Evolutionary conservation across 495 filamentous ascomycete species (phyloP), one percentile per base, ranked within the genome.

Genomic region (Clavariopsis aquatica): DNA sequence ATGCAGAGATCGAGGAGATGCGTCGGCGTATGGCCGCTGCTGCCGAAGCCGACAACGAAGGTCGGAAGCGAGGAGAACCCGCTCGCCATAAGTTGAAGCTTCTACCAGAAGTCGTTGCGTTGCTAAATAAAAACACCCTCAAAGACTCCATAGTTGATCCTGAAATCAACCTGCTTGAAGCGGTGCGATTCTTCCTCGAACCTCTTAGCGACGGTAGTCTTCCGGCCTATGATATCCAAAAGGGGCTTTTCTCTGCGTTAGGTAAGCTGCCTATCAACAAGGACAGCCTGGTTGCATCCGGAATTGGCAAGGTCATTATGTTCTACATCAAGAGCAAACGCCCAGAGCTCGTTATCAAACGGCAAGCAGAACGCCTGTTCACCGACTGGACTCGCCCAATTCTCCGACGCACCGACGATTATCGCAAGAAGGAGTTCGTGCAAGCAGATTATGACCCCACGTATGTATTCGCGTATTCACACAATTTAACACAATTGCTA

Each of bases 321-420:
- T 98, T 96, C 80, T 99, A 99, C 78, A 97, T 91, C 38, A 92
- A 93, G 77, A 93, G 89, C 82, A 93, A 91, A 80, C 86, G 88
- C 47, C 89, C 91, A 7, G 88, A 96, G 77, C 77, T 84, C 6
- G 81, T 80, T 56, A 96, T 99, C 82, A 97, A 97, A 81, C 90
- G 93, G 52, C 87, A 89, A 72, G 95, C 95, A 0, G 92, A 98
- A 79, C 85, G 88, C 38, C 80, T 98, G 29, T 77, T 98, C 29
- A 89, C 89, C 23, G 95, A 98, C 74, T 99, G 95, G 95, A 96
- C 91, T 49, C 84, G 95, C 10, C 91, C 93, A n/a, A 95, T 97
- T 60, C 82, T 99, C 52, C 93, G 94, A 75, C 86, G 91, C 55
- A 94, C 86, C 63, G 91, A 96, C 65, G 91, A 96, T 73, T 96